Conservation (phyloP, 257 asterid genomes). For the Forsythia suspensa region DNA sequence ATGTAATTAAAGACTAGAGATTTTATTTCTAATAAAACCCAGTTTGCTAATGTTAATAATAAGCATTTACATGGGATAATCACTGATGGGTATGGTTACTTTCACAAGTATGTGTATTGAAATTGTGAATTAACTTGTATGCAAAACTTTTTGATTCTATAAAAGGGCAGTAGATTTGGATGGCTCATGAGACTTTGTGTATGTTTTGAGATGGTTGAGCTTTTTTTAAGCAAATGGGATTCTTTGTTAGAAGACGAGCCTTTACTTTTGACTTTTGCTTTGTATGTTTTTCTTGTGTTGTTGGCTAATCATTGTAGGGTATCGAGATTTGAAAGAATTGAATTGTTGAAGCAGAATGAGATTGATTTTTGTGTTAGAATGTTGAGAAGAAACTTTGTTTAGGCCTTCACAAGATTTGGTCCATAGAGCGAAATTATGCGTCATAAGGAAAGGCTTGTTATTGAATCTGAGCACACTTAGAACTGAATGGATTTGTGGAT, state of each 20-base stretch:
- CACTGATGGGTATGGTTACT: no score
- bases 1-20: no score
- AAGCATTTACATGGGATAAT: no score
- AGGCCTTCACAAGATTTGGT: conserved; percentile 79
- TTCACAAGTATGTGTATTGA: no score
- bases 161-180: no score
- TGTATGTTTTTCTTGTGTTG: conserved; percentile 67
- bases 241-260: conserved; percentile 57
- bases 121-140: no score
- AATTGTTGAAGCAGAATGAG: conserved; percentile 55
- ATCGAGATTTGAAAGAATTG: conserved; percentile 35
- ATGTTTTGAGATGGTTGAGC: conserved; percentile 55
- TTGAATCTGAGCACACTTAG: conserved; percentile 42
- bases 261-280: conserved; percentile 49
- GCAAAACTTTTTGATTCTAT: no score
- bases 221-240: conserved; percentile 52
- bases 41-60: no score
- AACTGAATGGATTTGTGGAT: conserved; percentile 41
- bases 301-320: conserved; percentile 65
- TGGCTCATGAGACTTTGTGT: conserved; percentile 76
- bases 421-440: conserved; percentile 55
- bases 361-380: conserved; percentile 52
- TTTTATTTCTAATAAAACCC: no score
- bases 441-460: conserved; percentile 71
- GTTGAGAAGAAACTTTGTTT: conserved; percentile 53